Percentiles rank a stretch among this genome's conserved stretches.
These are phyloP conservation scores for Chondrus crispus DNA, from an alignment of 23 red algal genomes.

Conservation along the genomic window DNA sequence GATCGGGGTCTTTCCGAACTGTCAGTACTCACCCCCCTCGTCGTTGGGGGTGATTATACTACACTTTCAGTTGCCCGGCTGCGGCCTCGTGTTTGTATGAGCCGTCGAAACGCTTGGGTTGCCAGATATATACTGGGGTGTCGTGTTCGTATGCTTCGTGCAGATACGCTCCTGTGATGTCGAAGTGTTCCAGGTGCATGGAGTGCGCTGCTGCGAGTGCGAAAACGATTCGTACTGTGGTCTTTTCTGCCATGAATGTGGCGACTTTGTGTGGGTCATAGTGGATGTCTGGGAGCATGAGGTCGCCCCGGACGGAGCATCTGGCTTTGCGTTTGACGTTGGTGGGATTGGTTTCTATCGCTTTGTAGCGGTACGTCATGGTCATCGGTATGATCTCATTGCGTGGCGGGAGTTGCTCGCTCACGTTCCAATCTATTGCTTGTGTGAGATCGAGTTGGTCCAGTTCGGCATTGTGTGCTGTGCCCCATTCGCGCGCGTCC, in stretches of 20 bases:
- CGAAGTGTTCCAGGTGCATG: neutral
- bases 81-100: too few relatives aligned
- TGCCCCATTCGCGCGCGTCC: neutral
- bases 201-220: neutral
- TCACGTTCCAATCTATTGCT: constrained; percentile 5
- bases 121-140: too few relatives aligned
- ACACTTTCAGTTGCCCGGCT: too few relatives aligned
- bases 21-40: too few relatives aligned
- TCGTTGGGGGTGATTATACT: too few relatives aligned
- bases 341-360: neutral
- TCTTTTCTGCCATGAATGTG: neutral
- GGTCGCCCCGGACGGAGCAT: constrained; percentile 4
- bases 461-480: neutral
- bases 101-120: too few relatives aligned
- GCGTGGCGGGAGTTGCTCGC: neutral
- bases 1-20: too few relatives aligned
- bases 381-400: neutral
- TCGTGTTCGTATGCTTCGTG: neutral
- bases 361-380: constrained; percentile 41
- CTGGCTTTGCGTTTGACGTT: neutral
- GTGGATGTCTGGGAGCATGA: neutral
- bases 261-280: constrained; percentile 16
- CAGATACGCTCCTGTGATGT: constrained; percentile 8
- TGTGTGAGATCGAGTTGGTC: neutral
- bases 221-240: neutral